A percentile compares a stretch with the other conserved stretches of the same genome.
These are phyloP conservation scores for Xerocomus spinulosus DNA, from an alignment of 768 basidiomycete species.

Conservation along the genomic window DNA sequence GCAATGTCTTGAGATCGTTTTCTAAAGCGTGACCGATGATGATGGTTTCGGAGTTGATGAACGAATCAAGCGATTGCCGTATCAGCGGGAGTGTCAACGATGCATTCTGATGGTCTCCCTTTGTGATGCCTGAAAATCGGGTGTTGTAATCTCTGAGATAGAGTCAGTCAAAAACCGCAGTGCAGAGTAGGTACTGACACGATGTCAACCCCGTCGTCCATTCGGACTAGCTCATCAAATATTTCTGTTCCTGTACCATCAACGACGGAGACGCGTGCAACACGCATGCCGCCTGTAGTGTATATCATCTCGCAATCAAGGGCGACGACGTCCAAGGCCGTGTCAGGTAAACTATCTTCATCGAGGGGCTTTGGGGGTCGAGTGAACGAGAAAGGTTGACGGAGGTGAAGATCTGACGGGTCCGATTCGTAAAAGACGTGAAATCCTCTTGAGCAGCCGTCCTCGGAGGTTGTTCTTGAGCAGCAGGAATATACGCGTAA, in stretches of 20 bases:
- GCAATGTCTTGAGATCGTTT: conserved; percentile 88
- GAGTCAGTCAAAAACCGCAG: conserved; percentile 1
- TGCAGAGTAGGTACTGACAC: conserved; percentile 46
- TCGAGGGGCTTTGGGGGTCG: conserved; percentile 15
- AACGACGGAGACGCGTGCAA: conserved; percentile 87
- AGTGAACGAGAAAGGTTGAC: conserved; percentile 66
- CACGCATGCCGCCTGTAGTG: conserved; percentile 86
- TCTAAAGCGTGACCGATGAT: conserved; percentile 89
- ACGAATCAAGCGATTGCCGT: conserved; percentile 59
- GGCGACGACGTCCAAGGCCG: conserved; percentile 71
- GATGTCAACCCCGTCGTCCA: conserved; percentile 77
- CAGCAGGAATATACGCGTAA: conserved; percentile 77
- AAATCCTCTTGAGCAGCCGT: conserved; percentile 71
- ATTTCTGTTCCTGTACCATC: conserved; percentile 69
- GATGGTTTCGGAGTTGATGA: conserved; percentile 78
- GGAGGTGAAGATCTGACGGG: conserved; percentile 59
- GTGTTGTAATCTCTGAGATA: conserved; percentile 80
- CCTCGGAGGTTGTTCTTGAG: conserved; percentile 50
- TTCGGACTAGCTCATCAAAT: conserved; percentile 76
- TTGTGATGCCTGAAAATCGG: conserved; percentile 79
- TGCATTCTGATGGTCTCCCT: conserved; percentile 56
- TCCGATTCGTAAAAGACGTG: conserved; percentile 90
- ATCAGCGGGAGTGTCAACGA: conserved; percentile 61
- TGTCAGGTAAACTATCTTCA: conserved; percentile 18
- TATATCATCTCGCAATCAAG: conserved; percentile 98